phyloP scores from a whole-genome alignment of 352 stramenopile genomes.

The Pythium dissimile region DNA sequence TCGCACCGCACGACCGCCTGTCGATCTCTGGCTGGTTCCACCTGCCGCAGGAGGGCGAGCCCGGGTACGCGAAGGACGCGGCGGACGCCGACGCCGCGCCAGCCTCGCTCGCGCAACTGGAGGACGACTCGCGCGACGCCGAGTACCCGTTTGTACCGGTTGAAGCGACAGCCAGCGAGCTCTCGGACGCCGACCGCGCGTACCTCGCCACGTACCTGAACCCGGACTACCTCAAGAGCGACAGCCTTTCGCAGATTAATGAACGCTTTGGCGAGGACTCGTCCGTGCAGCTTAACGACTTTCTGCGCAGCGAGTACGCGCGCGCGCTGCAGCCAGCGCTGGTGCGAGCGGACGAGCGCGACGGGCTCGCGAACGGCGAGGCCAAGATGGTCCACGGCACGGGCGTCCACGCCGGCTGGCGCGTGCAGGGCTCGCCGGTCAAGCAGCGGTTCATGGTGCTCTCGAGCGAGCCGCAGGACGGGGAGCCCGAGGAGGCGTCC shows the following conservation, averaged over 20 bases:
- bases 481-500: conserved; percentile 16
- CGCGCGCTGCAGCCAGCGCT: conserved; percentile 33
- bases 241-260: conserved; percentile 71
- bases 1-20: conserved; percentile 50
- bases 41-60: conserved; percentile 21
- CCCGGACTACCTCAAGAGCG: conserved; percentile 58
- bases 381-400: conserved; percentile 26
- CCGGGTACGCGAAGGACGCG: conserved; percentile 19
- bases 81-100: conserved; percentile 13
- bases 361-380: conserved; percentile 50
- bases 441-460: conserved; percentile 26
- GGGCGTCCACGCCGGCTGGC: conserved; percentile 20
- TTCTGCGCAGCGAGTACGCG: conserved; percentile 69
- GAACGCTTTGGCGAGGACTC: conserved; percentile 76
- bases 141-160: conserved; percentile 19
- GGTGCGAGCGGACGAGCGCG: conserved; percentile 33
- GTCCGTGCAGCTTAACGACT: conserved; percentile 82
- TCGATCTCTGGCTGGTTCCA: conserved; percentile 84
- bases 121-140: conserved; percentile 28
- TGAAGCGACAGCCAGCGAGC: not conserved
- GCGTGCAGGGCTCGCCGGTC: conserved; percentile 25
- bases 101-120: conserved; percentile 22
- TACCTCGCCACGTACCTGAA: conserved; percentile 81
- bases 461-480: conserved; percentile 5
- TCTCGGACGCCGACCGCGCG: conserved; percentile 45